These are phyloP conservation scores for Mycena floridula DNA, from an alignment of 768 basidiomycete genomes.

Conservation along the genomic window DNA sequence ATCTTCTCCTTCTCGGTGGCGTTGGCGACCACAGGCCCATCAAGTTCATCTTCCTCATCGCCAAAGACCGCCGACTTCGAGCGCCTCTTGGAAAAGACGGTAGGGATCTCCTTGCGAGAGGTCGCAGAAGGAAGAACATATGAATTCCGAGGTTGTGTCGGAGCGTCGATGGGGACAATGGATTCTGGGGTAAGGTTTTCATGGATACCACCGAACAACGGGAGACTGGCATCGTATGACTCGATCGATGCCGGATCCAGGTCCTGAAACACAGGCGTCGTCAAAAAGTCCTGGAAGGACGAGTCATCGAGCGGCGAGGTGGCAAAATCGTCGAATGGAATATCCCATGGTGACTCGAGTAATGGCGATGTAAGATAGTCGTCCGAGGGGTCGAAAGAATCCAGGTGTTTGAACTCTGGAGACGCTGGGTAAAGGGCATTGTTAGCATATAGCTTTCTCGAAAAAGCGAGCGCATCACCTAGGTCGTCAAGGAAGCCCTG, in stretches of 20 bases:
- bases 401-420: slow-evolving; percentile 3
- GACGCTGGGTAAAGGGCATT: slow-evolving; percentile 13
- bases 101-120: slow-evolving; percentile 74
- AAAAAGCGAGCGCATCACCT: not conserved
- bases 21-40: slow-evolving; percentile 34
- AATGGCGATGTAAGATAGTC: slow-evolving; percentile 22
- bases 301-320: slow-evolving; percentile 30
- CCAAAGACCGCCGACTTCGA: slow-evolving; percentile 37
- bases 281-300: slow-evolving; percentile 29
- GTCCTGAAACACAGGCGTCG: slow-evolving; percentile 2
- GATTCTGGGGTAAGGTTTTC: slow-evolving; percentile 36
- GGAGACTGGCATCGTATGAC: no score
- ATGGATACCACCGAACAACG: not conserved
- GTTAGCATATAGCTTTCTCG: slow-evolving; percentile 16
- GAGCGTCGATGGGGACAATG: slow-evolving; percentile 69
- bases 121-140: slow-evolving; percentile 70
- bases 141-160: slow-evolving; percentile 72
- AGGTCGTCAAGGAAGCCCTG: not conserved
- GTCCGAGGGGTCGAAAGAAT: slow-evolving; percentile 8
- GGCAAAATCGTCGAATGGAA: slow-evolving; percentile 19
- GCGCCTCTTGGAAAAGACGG: slow-evolving; percentile 64
- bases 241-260: not conserved
- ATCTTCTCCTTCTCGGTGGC: slow-evolving; percentile 61
- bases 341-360: slow-evolving; percentile 12
- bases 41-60: slow-evolving; percentile 38